These are phyloP conservation scores for Fragaria nilgerrensis DNA, from an alignment of 306 rosid genomes.

Conservation along the genomic window DNA sequence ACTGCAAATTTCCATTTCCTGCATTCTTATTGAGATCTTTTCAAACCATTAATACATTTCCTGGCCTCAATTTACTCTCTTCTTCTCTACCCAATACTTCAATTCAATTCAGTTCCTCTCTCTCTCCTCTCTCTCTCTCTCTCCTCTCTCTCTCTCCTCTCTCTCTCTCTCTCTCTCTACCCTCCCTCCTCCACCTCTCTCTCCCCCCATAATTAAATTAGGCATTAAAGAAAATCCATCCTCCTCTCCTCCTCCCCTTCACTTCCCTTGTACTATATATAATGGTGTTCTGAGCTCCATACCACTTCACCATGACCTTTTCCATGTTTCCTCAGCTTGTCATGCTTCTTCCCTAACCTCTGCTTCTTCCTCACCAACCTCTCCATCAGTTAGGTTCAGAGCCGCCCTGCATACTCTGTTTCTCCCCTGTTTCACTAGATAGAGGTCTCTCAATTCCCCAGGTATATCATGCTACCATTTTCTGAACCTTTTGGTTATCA, in stretches of 20 bases:
- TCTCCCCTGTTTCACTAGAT: neutral
- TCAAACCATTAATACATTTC: constrained; percentile 73
- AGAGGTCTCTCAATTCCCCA: neutral
- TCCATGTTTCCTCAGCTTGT: constrained; percentile 26
- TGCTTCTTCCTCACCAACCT: constrained; percentile 13
- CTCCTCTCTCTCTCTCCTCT: constrained; percentile 45
- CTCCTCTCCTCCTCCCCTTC: constrained; percentile 42
- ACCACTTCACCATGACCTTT: constrained; percentile 31
- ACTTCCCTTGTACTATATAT: constrained; percentile 40
- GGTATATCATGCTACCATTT: neutral
- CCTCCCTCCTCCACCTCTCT: constrained; percentile 41
- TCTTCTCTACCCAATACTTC: constrained; percentile 73
- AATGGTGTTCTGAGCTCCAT: constrained; percentile 42
- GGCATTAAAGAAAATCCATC: constrained; percentile 50
- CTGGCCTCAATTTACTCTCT: constrained; percentile 79
- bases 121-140: constrained; percentile 43
- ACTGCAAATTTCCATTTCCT: constrained; percentile 76
- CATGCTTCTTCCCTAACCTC: constrained; percentile 11
- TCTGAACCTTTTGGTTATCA: neutral
- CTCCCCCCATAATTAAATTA: constrained; percentile 59
- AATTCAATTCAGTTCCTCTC: constrained; percentile 33
- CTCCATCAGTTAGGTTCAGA: neutral
- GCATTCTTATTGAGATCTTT: constrained; percentile 65
- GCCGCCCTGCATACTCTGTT: neutral
- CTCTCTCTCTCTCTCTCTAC: constrained; percentile 34